Conservation (phyloP, 129 eudicot genomes). For the Saposhnikovia divaricata region DNA sequence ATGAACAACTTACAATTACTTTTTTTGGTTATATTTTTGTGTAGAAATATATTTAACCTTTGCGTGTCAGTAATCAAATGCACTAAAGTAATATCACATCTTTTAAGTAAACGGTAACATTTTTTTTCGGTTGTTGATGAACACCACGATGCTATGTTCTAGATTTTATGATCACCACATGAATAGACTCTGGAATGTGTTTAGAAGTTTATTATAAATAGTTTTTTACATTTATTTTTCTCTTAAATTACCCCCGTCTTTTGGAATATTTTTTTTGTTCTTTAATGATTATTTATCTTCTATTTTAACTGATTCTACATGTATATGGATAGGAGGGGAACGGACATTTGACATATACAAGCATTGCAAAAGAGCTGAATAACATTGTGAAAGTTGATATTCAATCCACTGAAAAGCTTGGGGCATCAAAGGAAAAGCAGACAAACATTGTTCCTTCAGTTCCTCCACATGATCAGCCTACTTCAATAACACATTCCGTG, state of each 20-base stretch:
- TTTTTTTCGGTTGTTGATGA: not conserved
- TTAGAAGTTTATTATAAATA: not conserved
- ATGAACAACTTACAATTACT: not conserved
- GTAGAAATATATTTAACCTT: not conserved
- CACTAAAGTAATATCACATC: not conserved
- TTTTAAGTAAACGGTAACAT: not conserved
- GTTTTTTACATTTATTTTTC: not conserved
- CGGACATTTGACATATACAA: conserved; percentile 34
- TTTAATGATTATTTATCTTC: not conserved
- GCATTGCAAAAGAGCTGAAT: conserved; percentile 36
- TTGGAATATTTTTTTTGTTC: not conserved
- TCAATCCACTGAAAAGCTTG: conserved; percentile 10
- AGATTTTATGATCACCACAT: not conserved
- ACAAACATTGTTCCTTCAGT: not conserved
- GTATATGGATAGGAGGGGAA: conserved; percentile 34
- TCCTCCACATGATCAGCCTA: conserved; percentile 33
- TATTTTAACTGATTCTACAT: not conserved
- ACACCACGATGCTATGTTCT: not conserved
- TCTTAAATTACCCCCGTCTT: not conserved
- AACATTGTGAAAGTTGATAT: conserved; percentile 30
- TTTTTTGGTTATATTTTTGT: not conserved
- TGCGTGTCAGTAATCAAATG: not conserved
- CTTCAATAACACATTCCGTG: conserved; percentile 32
- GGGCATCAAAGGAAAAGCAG: not conserved
- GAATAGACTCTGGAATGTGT: not conserved